Percentiles rank a stretch among this genome's conserved stretches.
phyloP scores from a whole-genome alignment of 2,329 filamentous ascomycete species.

The Nemania sp. region DNA sequence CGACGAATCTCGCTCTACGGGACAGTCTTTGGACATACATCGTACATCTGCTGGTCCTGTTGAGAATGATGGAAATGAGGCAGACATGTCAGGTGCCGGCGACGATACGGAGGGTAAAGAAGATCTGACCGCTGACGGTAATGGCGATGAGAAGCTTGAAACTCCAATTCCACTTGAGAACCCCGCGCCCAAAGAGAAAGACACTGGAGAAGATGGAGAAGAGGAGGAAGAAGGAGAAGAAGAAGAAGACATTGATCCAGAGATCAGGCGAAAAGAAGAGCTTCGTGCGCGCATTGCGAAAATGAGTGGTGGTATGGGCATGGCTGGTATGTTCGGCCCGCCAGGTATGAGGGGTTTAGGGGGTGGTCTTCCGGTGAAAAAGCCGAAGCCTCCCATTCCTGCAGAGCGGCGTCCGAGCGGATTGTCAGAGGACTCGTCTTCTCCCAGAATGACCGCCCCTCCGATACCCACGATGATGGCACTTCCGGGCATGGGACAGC shows the following conservation, averaged over 20 bases:
- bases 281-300: slow-evolving; percentile 95
- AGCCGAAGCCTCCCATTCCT: slow-evolving; percentile 55
- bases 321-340: slow-evolving; percentile 89
- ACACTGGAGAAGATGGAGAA: slow-evolving; percentile 57
- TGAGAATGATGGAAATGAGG: slow-evolving; percentile 65
- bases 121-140: slow-evolving; percentile 71
- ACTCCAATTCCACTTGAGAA: slow-evolving; percentile 47
- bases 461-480: slow-evolving; percentile 64
- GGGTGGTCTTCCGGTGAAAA: slow-evolving; percentile 54
- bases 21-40: slow-evolving; percentile 50
- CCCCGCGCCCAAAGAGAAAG: slow-evolving; percentile 41
- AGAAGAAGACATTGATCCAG: slow-evolving; percentile 85
- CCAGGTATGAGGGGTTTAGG: slow-evolving; percentile 68
- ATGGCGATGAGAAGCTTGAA: slow-evolving; percentile 66
- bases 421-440: slow-evolving; percentile 47
- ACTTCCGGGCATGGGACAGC: slow-evolving; percentile 73
- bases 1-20: slow-evolving; percentile 52
- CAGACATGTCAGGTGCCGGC: slow-evolving; percentile 66
- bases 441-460: slow-evolving; percentile 52
- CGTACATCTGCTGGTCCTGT: slow-evolving; percentile 56
- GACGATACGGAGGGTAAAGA: slow-evolving; percentile 66
- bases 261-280: slow-evolving; percentile 82
- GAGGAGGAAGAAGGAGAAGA: slow-evolving; percentile 73
- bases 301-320: slow-evolving; percentile 89
- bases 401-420: slow-evolving; percentile 50